These are phyloP conservation scores for Beauveria varroae DNA, from an alignment of 2,329 filamentous ascomycete species.

Conservation along the genomic window DNA sequence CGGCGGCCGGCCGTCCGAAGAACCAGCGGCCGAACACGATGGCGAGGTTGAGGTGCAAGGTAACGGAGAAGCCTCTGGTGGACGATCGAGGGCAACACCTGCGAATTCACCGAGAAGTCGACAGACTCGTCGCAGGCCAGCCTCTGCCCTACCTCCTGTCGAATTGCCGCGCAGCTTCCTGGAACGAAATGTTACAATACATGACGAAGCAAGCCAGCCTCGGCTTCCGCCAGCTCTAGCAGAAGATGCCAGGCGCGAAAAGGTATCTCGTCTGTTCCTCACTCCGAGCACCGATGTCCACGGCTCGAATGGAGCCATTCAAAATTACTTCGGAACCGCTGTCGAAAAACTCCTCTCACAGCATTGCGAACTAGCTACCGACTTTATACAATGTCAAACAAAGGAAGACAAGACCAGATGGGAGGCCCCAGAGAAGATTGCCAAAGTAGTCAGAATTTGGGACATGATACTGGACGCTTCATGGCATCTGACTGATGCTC, in stretches of 20 bases:
- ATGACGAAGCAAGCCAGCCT: slow-evolving; percentile 16
- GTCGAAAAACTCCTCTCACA: slow-evolving; percentile 17
- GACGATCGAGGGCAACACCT: slow-evolving; percentile 7
- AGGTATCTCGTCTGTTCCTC: slow-evolving; percentile 23
- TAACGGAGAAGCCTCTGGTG: slow-evolving; percentile 8
- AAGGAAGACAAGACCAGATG: slow-evolving; percentile 6
- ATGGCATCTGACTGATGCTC: slow-evolving; percentile 27
- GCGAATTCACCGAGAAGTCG: slow-evolving; percentile 11
- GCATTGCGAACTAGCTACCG: slow-evolving; percentile 15
- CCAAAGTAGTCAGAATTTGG: slow-evolving; percentile 18
- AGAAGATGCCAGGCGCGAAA: slow-evolving; percentile 25
- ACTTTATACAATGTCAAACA: slow-evolving; percentile 11
- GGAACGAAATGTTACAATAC: slow-evolving; percentile 8
- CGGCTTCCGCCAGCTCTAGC: slow-evolving; percentile 23
- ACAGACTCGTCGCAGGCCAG: slow-evolving; percentile 17
- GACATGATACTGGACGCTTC: slow-evolving; percentile 31
- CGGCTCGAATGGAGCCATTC: slow-evolving; percentile 20
- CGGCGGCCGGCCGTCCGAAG: slow-evolving; percentile 8
- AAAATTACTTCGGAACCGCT: slow-evolving; percentile 25
- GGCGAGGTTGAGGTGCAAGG: slow-evolving; percentile 4
- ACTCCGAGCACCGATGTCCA: slow-evolving; percentile 17
- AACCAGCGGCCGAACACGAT: slow-evolving; percentile 6
- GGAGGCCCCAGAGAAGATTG: slow-evolving; percentile 14
- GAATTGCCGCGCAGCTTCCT: slow-evolving; percentile 4
- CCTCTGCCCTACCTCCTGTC: slow-evolving; percentile 10